Base-by-base conservation (phyloP, 1,284 basidiomycete genomes). In the Melampsora occidentalis region DNA sequence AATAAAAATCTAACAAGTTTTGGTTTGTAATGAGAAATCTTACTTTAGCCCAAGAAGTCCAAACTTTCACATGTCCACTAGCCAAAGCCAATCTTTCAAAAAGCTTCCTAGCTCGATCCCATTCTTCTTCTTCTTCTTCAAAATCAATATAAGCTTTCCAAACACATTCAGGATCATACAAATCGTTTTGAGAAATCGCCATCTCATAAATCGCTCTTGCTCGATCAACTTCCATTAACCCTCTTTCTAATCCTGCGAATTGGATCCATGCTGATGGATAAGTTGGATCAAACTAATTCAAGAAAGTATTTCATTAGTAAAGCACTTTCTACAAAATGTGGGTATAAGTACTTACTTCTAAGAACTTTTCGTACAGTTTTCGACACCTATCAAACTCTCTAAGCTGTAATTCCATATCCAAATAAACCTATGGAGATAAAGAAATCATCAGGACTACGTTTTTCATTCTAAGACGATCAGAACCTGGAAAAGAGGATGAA, bases 101-200 rank as follows among this genome's bases (percentile, higher is more conserved):
- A 71, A 99, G 83, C n/a, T 87, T 86, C 39, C 95, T 87, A 1
- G 92, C 91, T 48, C 88, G 87, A 78, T 92, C 92, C 76, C 94
- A 89, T 81, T 98, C 94, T 79, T 94, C 91, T 83, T 97, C 94
- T 77, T 95, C 93, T 79, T 93, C 91, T 84, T 96, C 94, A 80
- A 94, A 94, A 84, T 99, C 96, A 84, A 99, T 94, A 84, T 94
- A 99, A 4, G 93, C 92, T 83, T 87, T 85, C 94, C 94, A 96
- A n/a, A 97, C 87, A 14, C 97, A 87, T 83, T 99, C 97, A 2
- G 97, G 97, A 94, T 98, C 98, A 76, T 97, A 94, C 57, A 99
- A 86, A n/a, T 90, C 89, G 0, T 87, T 84, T 81, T 99, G 97
- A 2, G 90, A 86, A n/a, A 96, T 89, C 2, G 93, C 97, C 51